Percentiles rank a stretch among this genome's conserved stretches.
Conservation (phyloP, 495 filamentous ascomycete genomes). For the Cairneyella variabilis region DNA sequence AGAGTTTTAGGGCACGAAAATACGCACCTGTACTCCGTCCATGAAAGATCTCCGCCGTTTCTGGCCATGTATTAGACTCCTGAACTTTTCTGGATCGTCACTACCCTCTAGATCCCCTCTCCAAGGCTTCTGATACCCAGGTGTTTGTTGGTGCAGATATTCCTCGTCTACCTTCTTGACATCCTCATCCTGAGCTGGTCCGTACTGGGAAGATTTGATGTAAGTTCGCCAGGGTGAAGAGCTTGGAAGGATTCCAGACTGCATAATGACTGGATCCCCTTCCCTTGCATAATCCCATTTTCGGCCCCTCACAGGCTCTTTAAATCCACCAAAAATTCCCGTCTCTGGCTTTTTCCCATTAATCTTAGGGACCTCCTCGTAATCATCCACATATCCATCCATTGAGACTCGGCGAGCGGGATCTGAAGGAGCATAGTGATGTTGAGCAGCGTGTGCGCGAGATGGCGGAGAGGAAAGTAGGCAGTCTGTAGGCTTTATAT, state of each 20-base stretch:
- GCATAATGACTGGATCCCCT: conserved; percentile 52
- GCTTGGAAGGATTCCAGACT: conserved; percentile 29
- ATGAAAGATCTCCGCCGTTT: conserved; percentile 46
- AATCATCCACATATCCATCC: conserved; percentile 48
- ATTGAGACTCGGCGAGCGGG: conserved; percentile 43
- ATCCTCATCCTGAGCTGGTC: conserved; percentile 39
- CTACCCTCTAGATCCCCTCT: conserved; percentile 20
- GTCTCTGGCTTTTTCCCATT: conserved; percentile 20
- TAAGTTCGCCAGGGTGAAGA: conserved; percentile 45
- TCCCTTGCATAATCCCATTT: conserved; percentile 55
- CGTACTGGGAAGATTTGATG: conserved; percentile 47
- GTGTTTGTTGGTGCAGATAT: conserved; percentile 43
- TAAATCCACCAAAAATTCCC: conserved; percentile 27
- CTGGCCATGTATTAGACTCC: conserved; percentile 18
- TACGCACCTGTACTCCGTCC: conserved; percentile 44
- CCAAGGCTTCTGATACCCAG: conserved; percentile 40
- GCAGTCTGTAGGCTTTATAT: conserved; percentile 30
- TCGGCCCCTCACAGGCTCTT: conserved; percentile 40
- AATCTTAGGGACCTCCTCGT: conserved; percentile 20
- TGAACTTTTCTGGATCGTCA: conserved; percentile 19
- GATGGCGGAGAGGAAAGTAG: conserved; percentile 39
- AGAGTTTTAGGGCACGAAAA: neutral
- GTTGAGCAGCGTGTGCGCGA: conserved; percentile 53
- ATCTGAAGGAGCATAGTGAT: conserved; percentile 50
- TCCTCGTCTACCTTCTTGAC: conserved; percentile 39